Evolutionary conservation across 129 eudicot genomes (phyloP).

Genomic region (Calendula officinalis): DNA sequence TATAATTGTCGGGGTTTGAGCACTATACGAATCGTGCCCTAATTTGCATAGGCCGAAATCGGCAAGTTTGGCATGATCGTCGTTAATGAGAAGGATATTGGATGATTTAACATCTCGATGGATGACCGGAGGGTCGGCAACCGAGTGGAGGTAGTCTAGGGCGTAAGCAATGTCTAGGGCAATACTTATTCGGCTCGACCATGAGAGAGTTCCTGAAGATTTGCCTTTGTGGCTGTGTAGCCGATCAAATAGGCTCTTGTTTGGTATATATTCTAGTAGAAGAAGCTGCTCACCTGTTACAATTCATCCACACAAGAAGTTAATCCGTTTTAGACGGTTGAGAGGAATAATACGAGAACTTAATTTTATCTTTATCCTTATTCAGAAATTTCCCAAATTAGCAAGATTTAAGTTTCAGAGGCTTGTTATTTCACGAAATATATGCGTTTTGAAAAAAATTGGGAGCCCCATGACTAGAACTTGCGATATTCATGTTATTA

Average conservation of each 20-base stretch:
- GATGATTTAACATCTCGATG: conserved; percentile 79
- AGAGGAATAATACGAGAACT: no score
- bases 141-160: conserved; percentile 72
- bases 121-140: conserved; percentile 73
- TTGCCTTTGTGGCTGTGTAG: conserved; percentile 63
- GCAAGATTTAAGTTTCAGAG: no score
- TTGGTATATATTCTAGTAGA: conserved; percentile 64
- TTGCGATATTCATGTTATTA: no score
- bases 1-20: conserved; percentile 62
- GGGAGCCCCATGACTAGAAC: no score
- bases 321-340: neutral
- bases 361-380: no score
- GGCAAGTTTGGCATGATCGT: conserved; percentile 69
- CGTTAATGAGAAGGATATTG: conserved; percentile 57
- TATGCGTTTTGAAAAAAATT: no score
- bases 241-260: conserved; percentile 68
- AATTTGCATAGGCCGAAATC: conserved; percentile 79
- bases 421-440: no score
- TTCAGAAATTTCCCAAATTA: no score
- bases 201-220: conserved; percentile 45
- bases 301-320: neutral
- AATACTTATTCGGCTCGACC: conserved; percentile 73
- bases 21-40: conserved; percentile 54
- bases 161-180: conserved; percentile 74
- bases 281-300: conserved; percentile 73